A percentile compares a stretch with the other conserved stretches of the same genome.
Conservation (phyloP, 352 stramenopile species). For the Elongisporangium anandrum region DNA sequence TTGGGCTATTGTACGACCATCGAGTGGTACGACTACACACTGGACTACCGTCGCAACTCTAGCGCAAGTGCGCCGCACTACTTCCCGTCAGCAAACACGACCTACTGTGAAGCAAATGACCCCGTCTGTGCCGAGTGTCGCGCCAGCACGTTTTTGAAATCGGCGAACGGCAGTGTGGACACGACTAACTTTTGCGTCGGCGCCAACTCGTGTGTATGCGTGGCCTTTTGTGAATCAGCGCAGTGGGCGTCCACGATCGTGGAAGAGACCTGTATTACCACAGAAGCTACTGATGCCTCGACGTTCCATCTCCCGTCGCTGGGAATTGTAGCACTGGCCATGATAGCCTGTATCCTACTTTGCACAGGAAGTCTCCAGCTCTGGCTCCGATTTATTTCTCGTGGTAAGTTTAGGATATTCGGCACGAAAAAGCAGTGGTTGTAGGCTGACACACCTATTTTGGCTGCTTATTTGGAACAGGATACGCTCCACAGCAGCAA, state of each 20-base stretch:
- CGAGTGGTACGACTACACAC: conserved; percentile 22
- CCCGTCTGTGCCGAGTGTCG: conserved; percentile 20
- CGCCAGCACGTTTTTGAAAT: conserved; percentile 16
- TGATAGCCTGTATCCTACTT: background rate
- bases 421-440: too few relatives aligned
- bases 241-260: conserved; percentile 30
- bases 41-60: conserved; percentile 37
- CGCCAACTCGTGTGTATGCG: conserved; percentile 38
- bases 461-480: background rate
- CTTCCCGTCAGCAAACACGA: conserved; percentile 56
- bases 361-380: background rate
- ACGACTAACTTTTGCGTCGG: conserved; percentile 38
- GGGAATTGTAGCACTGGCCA: background rate
- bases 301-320: conserved; percentile 4
- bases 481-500: background rate
- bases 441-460: too few relatives aligned
- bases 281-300: conserved; percentile 5
- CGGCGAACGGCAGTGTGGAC: conserved; percentile 18
- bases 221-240: conserved; percentile 49
- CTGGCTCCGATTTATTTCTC: background rate
- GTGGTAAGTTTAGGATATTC: background rate
- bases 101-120: conserved; percentile 45
- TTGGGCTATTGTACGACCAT: conserved; percentile 57
- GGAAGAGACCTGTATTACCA: conserved; percentile 33
- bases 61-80: conserved; percentile 23